Evolutionary conservation across 352 stramenopile species (phyloP), one percentile per base, ranked within the genome.

Genomic region (Globisporangium paroecandrum): DNA sequence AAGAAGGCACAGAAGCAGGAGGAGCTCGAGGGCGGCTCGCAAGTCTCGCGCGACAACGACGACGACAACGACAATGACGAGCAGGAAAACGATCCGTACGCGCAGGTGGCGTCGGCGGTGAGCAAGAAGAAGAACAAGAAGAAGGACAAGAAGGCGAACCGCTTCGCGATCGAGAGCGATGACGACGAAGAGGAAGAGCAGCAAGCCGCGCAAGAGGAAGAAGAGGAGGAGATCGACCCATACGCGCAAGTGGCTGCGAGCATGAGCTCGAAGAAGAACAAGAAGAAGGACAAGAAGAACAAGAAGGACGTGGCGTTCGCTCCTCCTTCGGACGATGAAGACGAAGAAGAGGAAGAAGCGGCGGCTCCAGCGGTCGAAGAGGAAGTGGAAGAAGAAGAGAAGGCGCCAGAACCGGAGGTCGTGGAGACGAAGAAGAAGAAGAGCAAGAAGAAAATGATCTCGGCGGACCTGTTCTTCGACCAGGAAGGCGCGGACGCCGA

Each of bases 371-470:
- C n/a, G n/a, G 41, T 49, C 6, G 64, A 74, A 24, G 71, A 76
- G 12, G 53, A 51, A 4, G 54, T 69, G 1, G 62, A 77, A 54
- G 66, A 82, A n/a, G 75, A 85, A 36, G 65, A 79, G 36, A 69
- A 76, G 34, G 62, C 68, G 12, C 65, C 73, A 18, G 70, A 78
- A 18, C 57, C 78, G 22, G 68, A 82, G 46, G 72, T 79, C 34
- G 67, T 81, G 15, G 68, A 74, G 8, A 75, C 65, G 61, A 70
- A 73, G 51, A 82, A 83, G 69, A 90, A 92, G 73, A 91, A 90
- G 74, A 92, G 85, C 66, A 90, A 82, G 75, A 94, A 95, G 82
- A 93, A 95, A 75, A 82, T 82, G 74, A 93, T 93, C 66, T 79
- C 83, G 15, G 70, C 74, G 0, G 82, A 91, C 51, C 54, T 94